These are phyloP conservation scores for Epichloe coenophiala DNA, from an alignment of 2,329 filamentous ascomycete genomes.

Conservation along the genomic window DNA sequence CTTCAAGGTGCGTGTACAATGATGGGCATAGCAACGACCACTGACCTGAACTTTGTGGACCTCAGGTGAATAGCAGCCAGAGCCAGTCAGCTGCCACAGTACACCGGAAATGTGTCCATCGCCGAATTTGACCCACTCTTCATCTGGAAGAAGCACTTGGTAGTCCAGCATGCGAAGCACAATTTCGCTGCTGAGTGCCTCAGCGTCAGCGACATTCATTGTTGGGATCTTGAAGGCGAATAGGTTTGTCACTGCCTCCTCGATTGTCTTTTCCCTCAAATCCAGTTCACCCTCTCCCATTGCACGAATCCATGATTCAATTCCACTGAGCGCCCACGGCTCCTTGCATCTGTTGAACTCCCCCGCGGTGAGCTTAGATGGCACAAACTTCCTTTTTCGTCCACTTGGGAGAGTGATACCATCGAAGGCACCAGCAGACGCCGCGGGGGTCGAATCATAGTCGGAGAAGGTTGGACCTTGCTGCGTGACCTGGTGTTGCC, in stretches of 20 bases:
- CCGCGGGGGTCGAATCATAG: constrained; percentile 40
- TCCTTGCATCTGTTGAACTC: constrained; percentile 79
- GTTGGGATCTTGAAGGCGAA: constrained; percentile 94
- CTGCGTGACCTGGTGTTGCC: constrained; percentile 37
- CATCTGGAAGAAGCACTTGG: constrained; percentile 68
- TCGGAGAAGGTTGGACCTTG: constrained; percentile 40
- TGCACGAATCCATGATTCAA: constrained; percentile 73
- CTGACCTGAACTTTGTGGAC: constrained; percentile 58
- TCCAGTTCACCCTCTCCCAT: constrained; percentile 88
- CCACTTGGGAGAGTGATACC: constrained; percentile 71
- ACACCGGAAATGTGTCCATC: constrained; percentile 72
- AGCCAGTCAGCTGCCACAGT: constrained; percentile 81
- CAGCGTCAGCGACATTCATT: constrained; percentile 96
- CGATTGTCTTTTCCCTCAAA: constrained; percentile 69
- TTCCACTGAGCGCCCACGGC: constrained; percentile 86
- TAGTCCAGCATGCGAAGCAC: constrained; percentile 68
- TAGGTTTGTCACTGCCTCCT: constrained; percentile 74
- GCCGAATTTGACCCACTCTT: constrained; percentile 96
- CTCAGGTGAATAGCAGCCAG: constrained; percentile 79
- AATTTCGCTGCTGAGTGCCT: constrained; percentile 66
- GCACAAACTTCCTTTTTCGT: constrained; percentile 75
- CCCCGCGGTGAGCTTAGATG: constrained; percentile 64
- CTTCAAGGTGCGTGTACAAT: constrained; percentile 86
- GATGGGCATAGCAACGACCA: constrained; percentile 81
- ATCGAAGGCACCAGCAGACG: constrained; percentile 54